These are phyloP conservation scores for Hevea brasiliensis DNA, from an alignment of 345 rosid species.

Conservation along the genomic window DNA sequence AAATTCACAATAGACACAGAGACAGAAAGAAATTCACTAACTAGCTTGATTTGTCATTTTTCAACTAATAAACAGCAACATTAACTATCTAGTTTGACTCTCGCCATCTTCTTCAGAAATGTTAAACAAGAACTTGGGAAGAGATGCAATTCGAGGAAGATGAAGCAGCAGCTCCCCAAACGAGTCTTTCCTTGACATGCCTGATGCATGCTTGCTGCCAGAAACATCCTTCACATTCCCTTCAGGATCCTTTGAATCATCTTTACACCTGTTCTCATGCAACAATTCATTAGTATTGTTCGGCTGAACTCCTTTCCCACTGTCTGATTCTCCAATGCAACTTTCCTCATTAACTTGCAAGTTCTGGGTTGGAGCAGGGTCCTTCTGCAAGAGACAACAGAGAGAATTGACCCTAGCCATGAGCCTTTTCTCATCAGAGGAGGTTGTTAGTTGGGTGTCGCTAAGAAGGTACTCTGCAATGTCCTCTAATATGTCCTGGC, in stretches of 20 bases:
- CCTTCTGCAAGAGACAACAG: constrained; percentile 92
- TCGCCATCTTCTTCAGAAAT: constrained; percentile 86
- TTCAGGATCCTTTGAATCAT: constrained; percentile 38
- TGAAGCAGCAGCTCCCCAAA: constrained; percentile 78
- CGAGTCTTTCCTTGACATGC: constrained; percentile 93
- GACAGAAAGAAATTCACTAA: constrained; percentile 4
- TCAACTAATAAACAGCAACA: constrained; percentile 11
- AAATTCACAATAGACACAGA: constrained; percentile 6
- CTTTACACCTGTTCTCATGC: constrained; percentile 31
- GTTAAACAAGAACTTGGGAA: constrained; percentile 88
- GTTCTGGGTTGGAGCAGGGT: constrained; percentile 45
- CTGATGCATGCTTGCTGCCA: constrained; percentile 51
- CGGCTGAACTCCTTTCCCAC: constrained; percentile 36
- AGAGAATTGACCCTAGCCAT: constrained; percentile 98
- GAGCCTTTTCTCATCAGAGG: constrained; percentile 87
- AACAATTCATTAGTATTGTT: constrained; percentile 25
- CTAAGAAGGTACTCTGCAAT: constrained; percentile 84
- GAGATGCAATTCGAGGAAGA: constrained; percentile 87
- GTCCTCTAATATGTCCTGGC: constrained; percentile 61
- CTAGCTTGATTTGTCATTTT: constrained; percentile 7
- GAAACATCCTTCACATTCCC: constrained; percentile 47
- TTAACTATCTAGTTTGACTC: constrained; percentile 45
- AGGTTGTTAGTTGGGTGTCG: constrained; percentile 63
- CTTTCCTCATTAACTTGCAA: constrained; percentile 52
- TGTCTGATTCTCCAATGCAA: constrained; percentile 26